Conservation (phyloP, 2,329 filamentous ascomycete genomes). For the Fusarium sp. region DNA sequence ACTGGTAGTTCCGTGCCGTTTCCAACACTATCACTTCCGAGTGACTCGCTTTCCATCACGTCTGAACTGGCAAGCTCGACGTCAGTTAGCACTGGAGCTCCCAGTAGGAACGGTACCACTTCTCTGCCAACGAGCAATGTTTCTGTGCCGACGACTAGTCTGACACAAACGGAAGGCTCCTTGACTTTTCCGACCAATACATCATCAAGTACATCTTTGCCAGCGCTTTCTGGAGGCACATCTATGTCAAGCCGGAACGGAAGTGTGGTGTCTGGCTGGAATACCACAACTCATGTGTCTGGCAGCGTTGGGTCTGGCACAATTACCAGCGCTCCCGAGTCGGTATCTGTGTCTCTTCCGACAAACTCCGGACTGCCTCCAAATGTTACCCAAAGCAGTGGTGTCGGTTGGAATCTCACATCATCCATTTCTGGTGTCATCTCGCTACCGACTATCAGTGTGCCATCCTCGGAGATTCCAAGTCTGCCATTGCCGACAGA, state of each 20-base stretch:
- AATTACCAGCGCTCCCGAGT: not conserved
- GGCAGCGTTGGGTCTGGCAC: not conserved
- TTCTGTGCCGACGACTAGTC: slow-evolving; percentile 11
- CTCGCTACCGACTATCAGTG: slow-evolving; percentile 27
- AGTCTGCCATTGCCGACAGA: slow-evolving; percentile 10
- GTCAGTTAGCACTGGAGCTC: not conserved
- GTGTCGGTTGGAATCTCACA: slow-evolving; percentile 6
- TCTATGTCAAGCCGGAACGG: slow-evolving; percentile 2
- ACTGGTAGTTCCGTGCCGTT: not conserved
- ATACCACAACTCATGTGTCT: not conserved
- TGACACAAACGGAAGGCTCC: not conserved
- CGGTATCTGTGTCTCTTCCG: not conserved
- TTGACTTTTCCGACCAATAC: not conserved
- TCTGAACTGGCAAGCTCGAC: not conserved
- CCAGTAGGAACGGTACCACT: slow-evolving; percentile 12
- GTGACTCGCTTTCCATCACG: not conserved
- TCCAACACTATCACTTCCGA: slow-evolving; percentile 4
- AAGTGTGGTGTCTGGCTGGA: not conserved
- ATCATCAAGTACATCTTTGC: not conserved
- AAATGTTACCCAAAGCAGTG: not conserved
- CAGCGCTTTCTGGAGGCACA: not conserved
- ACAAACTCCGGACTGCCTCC: slow-evolving; percentile 1
- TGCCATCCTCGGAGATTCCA: slow-evolving; percentile 15
- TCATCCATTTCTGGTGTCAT: slow-evolving; percentile 11
- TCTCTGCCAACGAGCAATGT: not conserved